phyloP scores from a whole-genome alignment of 2,329 filamentous ascomycete species.

The Plectosphaerella cucumerina region DNA sequence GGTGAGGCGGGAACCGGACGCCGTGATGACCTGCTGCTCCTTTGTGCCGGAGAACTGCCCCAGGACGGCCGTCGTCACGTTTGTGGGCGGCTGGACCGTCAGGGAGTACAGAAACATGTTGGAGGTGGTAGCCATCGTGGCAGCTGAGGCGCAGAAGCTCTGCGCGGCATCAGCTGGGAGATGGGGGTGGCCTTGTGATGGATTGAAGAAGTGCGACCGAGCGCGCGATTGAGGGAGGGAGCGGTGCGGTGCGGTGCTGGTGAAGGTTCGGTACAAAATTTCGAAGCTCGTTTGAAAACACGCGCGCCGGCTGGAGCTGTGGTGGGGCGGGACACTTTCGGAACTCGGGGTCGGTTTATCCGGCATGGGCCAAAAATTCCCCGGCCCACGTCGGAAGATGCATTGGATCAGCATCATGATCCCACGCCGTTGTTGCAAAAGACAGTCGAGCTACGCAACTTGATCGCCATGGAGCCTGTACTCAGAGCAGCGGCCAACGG shows the following conservation, averaged over 20 bases:
- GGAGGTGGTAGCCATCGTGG: constrained; percentile 89
- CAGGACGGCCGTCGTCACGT: constrained; percentile 83
- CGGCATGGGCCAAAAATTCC: constrained; percentile 11
- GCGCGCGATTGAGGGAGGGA: not conserved
- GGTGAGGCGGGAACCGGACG: constrained; percentile 83
- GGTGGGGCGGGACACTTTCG: not conserved
- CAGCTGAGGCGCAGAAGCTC: constrained; percentile 44
- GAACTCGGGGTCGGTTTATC: constrained; percentile 4
- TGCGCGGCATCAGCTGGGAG: constrained; percentile 35
- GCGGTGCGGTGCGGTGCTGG: not conserved
- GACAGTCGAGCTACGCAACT: no score
- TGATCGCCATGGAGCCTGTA: constrained; percentile 13
- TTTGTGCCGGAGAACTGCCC: constrained; percentile 95
- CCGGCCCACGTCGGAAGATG: not conserved
- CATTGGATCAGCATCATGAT: not conserved
- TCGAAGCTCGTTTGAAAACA: constrained; percentile 11
- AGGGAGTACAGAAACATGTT: constrained; percentile 99
- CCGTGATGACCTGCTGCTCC: constrained; percentile 96
- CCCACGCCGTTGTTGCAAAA: not conserved
- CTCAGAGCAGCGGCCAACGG: constrained; percentile 16
- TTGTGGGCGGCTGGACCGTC: constrained; percentile 88
- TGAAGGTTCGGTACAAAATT: constrained; percentile 1
- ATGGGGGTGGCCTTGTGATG: not conserved
- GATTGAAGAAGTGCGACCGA: not conserved
- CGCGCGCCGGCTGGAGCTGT: not conserved